Evolutionary conservation across 768 basidiomycete species (phyloP).

Genomic region (Ramaria sp.): DNA sequence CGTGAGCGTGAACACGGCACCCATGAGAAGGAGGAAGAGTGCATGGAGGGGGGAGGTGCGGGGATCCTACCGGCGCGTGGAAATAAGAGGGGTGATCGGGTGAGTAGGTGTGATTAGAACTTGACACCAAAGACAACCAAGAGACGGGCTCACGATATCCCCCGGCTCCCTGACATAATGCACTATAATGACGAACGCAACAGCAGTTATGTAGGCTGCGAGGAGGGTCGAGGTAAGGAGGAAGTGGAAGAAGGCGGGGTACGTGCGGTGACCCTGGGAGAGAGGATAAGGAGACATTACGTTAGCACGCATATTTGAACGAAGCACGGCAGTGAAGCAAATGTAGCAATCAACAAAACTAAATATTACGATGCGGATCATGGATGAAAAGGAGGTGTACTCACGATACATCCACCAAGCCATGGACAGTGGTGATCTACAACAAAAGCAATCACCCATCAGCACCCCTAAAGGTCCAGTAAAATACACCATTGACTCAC

Average conservation of each 20-base stretch:
- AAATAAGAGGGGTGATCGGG: too few species aligned
- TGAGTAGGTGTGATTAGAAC: too few species aligned
- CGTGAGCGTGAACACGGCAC: constrained; percentile 48
- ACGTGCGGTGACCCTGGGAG: constrained; percentile 79
- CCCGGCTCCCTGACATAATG: constrained; percentile 59
- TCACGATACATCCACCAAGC: constrained; percentile 69
- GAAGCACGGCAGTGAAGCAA: too few species aligned
- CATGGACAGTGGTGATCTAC: constrained; percentile 84
- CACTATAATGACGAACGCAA: constrained; percentile 44
- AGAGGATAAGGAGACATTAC: too few species aligned
- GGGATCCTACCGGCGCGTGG: constrained; percentile 36
- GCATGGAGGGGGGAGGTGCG: constrained; percentile 55
- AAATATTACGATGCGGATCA: too few species aligned
- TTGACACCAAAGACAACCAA: too few species aligned
- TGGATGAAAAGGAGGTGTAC: constrained; percentile 17
- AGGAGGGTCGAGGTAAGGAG: constrained; percentile 52
- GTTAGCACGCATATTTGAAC: too few species aligned
- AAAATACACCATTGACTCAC: constrained; percentile 30
- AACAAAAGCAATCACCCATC: background rate
- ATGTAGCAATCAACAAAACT: too few species aligned
- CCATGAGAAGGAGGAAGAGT: constrained; percentile 50
- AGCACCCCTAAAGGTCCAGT: background rate
- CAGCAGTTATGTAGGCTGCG: constrained; percentile 44
- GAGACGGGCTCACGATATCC: constrained; percentile 38
- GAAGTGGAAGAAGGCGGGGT: constrained; percentile 77